These are phyloP conservation scores for Skeletonema costatum DNA, from an alignment of 108 stramenopile species.

Conservation along the genomic window DNA sequence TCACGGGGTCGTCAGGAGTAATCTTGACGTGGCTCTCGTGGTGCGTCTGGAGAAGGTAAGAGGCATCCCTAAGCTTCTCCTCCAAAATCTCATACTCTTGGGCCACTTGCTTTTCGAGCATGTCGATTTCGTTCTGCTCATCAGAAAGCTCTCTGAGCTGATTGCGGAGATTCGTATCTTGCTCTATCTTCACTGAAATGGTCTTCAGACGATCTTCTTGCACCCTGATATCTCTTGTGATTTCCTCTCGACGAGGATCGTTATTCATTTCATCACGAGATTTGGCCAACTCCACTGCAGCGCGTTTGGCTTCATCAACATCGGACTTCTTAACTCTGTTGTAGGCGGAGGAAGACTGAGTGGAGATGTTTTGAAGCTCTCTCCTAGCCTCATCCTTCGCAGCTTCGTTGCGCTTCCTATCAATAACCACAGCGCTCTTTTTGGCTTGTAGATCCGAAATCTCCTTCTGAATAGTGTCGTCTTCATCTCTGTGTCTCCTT, in stretches of 20 bases:
- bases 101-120: slow-evolving; percentile 62
- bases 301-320: slow-evolving; percentile 48
- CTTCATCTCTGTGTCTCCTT: slow-evolving; percentile 38
- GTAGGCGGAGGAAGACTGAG: slow-evolving; percentile 26
- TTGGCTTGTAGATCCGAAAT: slow-evolving; percentile 65
- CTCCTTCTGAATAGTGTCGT: slow-evolving; percentile 64
- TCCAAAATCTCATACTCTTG: slow-evolving; percentile 38
- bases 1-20: slow-evolving; percentile 20
- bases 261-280: slow-evolving; percentile 30
- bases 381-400: slow-evolving; percentile 54
- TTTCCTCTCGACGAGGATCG: slow-evolving; percentile 64
- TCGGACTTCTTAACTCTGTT: slow-evolving; percentile 48
- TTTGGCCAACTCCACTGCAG: slow-evolving; percentile 31
- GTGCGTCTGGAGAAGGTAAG: slow-evolving; percentile 9
- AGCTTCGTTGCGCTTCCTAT: slow-evolving; percentile 38
- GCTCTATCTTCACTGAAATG: slow-evolving; percentile 54
- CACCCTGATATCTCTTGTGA: slow-evolving; percentile 74
- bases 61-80: slow-evolving; percentile 34
- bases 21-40: slow-evolving; percentile 21
- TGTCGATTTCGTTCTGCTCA: slow-evolving; percentile 66
- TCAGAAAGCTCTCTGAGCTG: slow-evolving; percentile 63
- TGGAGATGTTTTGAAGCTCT: slow-evolving; percentile 31
- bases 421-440: slow-evolving; percentile 53
- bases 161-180: slow-evolving; percentile 61
- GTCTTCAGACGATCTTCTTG: slow-evolving; percentile 68